A percentile compares a stretch with the other conserved stretches of the same genome.
phyloP scores from a whole-genome alignment of 495 filamentous ascomycete genomes.

The Annulohypoxylon stygium region DNA sequence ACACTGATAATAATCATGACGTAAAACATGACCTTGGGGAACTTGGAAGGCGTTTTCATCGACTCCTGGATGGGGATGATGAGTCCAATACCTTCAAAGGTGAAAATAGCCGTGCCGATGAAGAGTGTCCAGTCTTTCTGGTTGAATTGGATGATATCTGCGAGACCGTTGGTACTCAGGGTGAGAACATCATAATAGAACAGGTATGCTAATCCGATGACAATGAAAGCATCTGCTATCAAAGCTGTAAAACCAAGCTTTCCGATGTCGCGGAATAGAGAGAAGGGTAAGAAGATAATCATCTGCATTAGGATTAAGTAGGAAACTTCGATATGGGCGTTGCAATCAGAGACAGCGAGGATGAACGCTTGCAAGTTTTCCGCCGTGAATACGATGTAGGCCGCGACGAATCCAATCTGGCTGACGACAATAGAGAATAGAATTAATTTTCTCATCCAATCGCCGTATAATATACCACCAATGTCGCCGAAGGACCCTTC shows the following conservation, averaged over 20 bases:
- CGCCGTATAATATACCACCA: slow-evolving; percentile 90
- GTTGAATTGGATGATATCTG: slow-evolving; percentile 91
- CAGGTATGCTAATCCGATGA: slow-evolving; percentile 90
- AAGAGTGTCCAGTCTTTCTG: slow-evolving; percentile 91
- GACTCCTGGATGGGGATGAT: slow-evolving; percentile 99
- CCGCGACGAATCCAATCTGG: slow-evolving; percentile 94
- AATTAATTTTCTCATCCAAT: slow-evolving; percentile 88
- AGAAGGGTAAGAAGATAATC: slow-evolving; percentile 91
- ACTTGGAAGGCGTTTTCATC: slow-evolving; percentile 89
- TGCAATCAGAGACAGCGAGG: slow-evolving; percentile 82
- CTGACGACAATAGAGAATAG: slow-evolving; percentile 91
- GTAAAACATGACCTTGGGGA: slow-evolving; percentile 83
- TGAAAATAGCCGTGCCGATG: slow-evolving; percentile 98
- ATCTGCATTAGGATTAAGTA: slow-evolving; percentile 93
- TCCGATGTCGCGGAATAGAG: slow-evolving; percentile 92
- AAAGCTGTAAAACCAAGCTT: slow-evolving; percentile 92
- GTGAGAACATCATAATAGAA: slow-evolving; percentile 95
- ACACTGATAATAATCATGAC: slow-evolving; percentile 96
- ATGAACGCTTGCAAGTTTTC: slow-evolving; percentile 97
- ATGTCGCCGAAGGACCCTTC: slow-evolving; percentile 96
- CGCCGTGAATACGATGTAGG: slow-evolving; percentile 98
- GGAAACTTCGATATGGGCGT: slow-evolving; percentile 83
- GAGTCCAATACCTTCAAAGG: slow-evolving; percentile 97
- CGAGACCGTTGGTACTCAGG: slow-evolving; percentile 79
- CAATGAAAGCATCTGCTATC: slow-evolving; percentile 92